Conservation (phyloP, 495 filamentous ascomycete species). For the Trichoderma virens region DNA sequence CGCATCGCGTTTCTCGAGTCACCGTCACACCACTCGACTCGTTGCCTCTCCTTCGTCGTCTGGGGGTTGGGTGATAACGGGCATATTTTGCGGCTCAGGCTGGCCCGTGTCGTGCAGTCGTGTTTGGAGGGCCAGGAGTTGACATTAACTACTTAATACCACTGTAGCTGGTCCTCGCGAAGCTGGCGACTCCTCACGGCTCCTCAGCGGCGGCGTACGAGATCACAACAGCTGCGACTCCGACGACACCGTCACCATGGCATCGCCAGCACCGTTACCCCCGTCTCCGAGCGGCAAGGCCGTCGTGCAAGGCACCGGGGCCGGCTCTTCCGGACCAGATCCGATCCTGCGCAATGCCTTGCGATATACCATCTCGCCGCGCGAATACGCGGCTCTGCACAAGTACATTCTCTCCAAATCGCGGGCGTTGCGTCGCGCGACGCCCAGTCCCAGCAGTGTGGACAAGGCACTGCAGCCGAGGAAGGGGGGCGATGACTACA, state of each 20-base stretch:
- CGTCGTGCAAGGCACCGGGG: slow-evolving; percentile 27
- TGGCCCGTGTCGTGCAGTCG: too few relatives aligned
- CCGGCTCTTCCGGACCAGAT: slow-evolving; percentile 27
- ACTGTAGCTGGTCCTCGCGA: too few relatives aligned
- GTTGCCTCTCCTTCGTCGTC: too few relatives aligned
- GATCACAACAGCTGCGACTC: neutral
- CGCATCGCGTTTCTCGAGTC: too few relatives aligned
- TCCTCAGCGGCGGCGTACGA: neutral
- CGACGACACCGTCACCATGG: neutral
- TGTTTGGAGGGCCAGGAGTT: too few relatives aligned
- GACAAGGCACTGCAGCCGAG: slow-evolving; percentile 35
- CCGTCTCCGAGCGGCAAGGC: slow-evolving; percentile 17
- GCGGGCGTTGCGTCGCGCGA: slow-evolving; percentile 48
- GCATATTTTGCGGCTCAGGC: too few relatives aligned
- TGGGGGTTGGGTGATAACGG: too few relatives aligned
- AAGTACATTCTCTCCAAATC: slow-evolving; percentile 66
- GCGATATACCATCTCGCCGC: slow-evolving; percentile 72
- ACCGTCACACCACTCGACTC: too few relatives aligned
- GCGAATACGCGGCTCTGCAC: slow-evolving; percentile 78
- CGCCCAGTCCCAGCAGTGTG: slow-evolving; percentile 47
- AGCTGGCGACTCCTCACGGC: too few relatives aligned
- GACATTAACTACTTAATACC: too few relatives aligned
- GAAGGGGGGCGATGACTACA: slow-evolving; percentile 54
- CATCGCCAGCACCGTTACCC: neutral
- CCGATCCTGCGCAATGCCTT: slow-evolving; percentile 69